Conservation (phyloP, 441 rosid species). For the Populus trichocarpa region DNA sequence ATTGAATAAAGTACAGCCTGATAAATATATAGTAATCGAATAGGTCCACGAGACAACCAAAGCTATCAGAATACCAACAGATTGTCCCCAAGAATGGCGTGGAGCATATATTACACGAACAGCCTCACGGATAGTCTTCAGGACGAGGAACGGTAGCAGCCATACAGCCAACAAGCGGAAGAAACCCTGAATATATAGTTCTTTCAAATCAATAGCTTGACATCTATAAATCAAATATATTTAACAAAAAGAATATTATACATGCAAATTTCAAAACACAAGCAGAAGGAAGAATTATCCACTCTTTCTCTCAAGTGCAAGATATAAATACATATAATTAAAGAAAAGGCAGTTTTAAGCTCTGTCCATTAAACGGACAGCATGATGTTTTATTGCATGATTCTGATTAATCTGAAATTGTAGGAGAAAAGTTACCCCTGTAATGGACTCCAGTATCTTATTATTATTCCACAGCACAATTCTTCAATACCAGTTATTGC, state of each 20-base stretch:
- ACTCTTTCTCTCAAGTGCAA: neutral
- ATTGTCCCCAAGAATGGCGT: conserved; percentile 34
- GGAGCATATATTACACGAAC: conserved; percentile 19
- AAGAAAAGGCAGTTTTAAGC: neutral
- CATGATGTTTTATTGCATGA: neutral
- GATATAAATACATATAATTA: neutral
- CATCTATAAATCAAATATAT: neutral
- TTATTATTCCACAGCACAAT: neutral
- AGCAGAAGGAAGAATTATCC: neutral
- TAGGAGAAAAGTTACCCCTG: neutral
- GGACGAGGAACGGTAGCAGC: conserved; percentile 37
- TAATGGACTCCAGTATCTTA: neutral
- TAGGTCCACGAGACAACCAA: conserved; percentile 45
- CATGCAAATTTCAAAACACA: neutral
- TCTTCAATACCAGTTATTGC: neutral
- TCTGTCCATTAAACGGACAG: neutral
- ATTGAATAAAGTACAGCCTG: conserved; percentile 42
- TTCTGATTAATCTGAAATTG: neutral
- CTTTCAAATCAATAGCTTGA: neutral
- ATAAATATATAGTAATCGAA: conserved; percentile 27
- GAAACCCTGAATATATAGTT: conserved; percentile 33
- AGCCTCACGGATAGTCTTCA: conserved; percentile 40
- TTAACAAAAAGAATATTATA: no score
- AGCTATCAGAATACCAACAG: conserved; percentile 23
- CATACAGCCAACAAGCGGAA: conserved; percentile 32